phyloP scores from a whole-genome alignment of 768 basidiomycete species.

The Zangia roseola region DNA sequence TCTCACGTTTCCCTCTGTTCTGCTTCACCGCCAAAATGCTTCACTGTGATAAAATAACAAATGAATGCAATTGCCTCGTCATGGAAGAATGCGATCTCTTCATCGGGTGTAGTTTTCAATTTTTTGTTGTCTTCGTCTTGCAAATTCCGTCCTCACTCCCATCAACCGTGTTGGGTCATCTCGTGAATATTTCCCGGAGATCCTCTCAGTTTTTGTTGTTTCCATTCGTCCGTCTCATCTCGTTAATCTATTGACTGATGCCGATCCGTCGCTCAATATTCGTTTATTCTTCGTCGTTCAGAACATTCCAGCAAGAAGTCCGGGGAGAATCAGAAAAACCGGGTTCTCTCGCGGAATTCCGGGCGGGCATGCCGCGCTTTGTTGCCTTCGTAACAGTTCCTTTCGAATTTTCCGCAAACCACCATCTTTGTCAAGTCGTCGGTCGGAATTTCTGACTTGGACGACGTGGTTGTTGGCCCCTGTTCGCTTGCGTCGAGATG shows the following conservation, averaged over 20 bases:
- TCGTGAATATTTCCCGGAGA: neutral
- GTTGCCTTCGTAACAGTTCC: conserved; percentile 1
- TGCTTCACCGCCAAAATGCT: conserved; percentile 9
- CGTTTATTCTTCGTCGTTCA: conserved; percentile 11
- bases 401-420: conserved; percentile 4
- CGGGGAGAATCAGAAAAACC: neutral
- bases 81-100: conserved; percentile 4
- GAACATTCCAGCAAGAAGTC: neutral
- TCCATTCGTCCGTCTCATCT: neutral
- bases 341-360: conserved; percentile 1
- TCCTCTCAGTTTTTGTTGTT: neutral
- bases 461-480: neutral
- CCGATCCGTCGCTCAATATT: neutral
- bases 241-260: neutral
- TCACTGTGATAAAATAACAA: conserved; percentile 12
- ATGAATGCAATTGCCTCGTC: conserved; percentile 11
- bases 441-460: conserved; percentile 4
- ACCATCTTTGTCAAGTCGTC: neutral
- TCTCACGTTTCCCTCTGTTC: conserved; percentile 20
- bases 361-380: neutral
- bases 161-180: conserved; percentile 4
- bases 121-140: neutral
- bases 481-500: conserved; percentile 2
- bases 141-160: conserved; percentile 4
- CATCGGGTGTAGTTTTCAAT: conserved; percentile 12